Evolutionary conservation across 345 rosid species (phyloP).

Genomic region (Crucihimalaya himalaica): DNA sequence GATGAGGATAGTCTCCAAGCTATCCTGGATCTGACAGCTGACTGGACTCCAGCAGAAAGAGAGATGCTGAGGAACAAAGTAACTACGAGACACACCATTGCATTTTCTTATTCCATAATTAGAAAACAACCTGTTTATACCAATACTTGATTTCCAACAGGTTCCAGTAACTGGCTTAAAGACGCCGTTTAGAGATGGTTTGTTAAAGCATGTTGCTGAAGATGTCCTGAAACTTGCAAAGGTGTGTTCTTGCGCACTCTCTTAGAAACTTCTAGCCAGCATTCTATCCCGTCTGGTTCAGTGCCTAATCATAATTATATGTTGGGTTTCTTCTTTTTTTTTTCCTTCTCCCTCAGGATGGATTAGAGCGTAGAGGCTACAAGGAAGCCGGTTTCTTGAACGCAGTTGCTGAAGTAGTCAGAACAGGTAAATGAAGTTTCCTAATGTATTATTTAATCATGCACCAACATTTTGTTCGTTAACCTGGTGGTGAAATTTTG

Average conservation of each 20-base stretch:
- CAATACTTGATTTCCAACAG: slow-evolving; percentile 43
- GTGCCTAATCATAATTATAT: neutral
- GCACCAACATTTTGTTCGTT: neutral
- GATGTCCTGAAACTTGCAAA: slow-evolving; percentile 79
- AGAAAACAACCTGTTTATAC: neutral
- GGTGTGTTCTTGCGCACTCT: slow-evolving; percentile 47
- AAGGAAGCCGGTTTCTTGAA: slow-evolving; percentile 92
- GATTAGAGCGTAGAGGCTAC: slow-evolving; percentile 90
- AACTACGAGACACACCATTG: slow-evolving; percentile 14
- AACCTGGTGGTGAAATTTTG: neutral
- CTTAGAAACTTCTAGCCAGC: neutral
- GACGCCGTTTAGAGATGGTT: slow-evolving; percentile 92
- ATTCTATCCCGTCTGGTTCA: neutral
- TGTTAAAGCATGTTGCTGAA: slow-evolving; percentile 74
- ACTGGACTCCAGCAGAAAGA: slow-evolving; percentile 94
- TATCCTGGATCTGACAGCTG: slow-evolving; percentile 77
- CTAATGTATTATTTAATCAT: neutral
- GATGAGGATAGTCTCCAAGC: slow-evolving; percentile 83
- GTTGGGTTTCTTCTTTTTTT: neutral
- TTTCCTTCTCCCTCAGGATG: slow-evolving; percentile 58
- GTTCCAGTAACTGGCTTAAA: slow-evolving; percentile 82
- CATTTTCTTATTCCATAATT: neutral
- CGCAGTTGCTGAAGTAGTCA: slow-evolving; percentile 76
- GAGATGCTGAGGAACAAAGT: slow-evolving; percentile 89
- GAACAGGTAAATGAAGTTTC: slow-evolving; percentile 62